Evolutionary conservation across 2,329 filamentous ascomycete species (phyloP), one percentile per base, ranked within the genome.

Genomic region (Septoria petroselini): DNA sequence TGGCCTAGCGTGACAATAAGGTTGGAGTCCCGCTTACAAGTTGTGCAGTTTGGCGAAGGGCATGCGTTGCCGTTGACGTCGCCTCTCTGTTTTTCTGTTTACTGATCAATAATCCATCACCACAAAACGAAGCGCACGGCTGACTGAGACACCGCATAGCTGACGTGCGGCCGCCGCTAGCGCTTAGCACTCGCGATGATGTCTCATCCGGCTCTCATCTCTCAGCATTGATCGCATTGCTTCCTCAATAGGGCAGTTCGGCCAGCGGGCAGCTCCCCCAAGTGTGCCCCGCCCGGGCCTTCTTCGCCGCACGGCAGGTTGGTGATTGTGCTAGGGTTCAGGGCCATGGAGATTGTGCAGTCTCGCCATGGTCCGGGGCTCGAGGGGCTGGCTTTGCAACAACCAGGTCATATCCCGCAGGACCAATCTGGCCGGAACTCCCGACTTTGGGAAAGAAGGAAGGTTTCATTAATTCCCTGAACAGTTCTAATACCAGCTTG

Each of bases 301-400:
- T 40, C 45, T 42, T 49, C 48, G 53, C 43, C 53, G 33, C 45
- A 48, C 19, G 45, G 44, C 31, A 33, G 23, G 29, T 27, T 18
- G 21, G 14, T 12, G 7, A 38, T 9, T 18, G 15, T 5, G n/a
- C n/a, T n/a, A n/a, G 18, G 35, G 19, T 38, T 12, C 14, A 19
- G 35, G 35, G 17, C 11, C 17, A 18, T 38, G 14, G 35, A 15
- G 9, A 9, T 19, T 6, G 35, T 17, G 11, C 6, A 21, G 35
- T 12, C 9, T 45, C n/a, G 34, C 34, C 47, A 47, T 39, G 46
- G 46, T 9, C 42, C 27, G 23, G 43, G 34, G 29, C 48, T 30
- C 35, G 37, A 35, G 9, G 34, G 21, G 35, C 5, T 27, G 39
- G 41, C 34, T 25, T 14, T 25, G 43, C 25, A 30, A 27, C 39